Percentiles rank a stretch among this genome's conserved stretches.
phyloP scores from a whole-genome alignment of 345 rosid species.

The Lepidium didymum region DNA sequence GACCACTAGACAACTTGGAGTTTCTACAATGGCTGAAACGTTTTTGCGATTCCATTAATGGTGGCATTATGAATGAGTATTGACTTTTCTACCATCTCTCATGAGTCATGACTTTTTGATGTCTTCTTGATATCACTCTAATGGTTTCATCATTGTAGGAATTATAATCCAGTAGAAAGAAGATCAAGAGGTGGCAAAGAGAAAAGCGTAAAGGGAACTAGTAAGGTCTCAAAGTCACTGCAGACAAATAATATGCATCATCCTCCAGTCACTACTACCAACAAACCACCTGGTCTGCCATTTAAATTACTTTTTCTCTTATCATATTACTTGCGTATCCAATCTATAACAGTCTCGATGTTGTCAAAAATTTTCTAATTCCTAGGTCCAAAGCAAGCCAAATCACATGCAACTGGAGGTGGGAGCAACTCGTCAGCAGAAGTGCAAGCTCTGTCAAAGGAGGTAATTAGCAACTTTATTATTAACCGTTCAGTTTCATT shows the following conservation, averaged over 20 bases:
- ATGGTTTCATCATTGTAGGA: constrained; percentile 36
- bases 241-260: constrained; percentile 56
- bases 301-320: not conserved
- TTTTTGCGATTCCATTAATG: constrained; percentile 90
- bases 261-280: constrained; percentile 11
- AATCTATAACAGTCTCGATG: not conserved
- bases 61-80: constrained; percentile 96
- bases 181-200: constrained; percentile 78
- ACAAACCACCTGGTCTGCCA: constrained; percentile 8
- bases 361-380: not conserved
- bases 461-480: constrained; percentile 37
- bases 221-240: constrained; percentile 64
- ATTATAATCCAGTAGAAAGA: constrained; percentile 84
- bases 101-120: not conserved
- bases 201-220: constrained; percentile 39
- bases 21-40: constrained; percentile 95
- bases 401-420: constrained; percentile 31
- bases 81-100: not conserved
- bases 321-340: not conserved
- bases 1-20: constrained; percentile 97
- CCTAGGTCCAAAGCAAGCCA: constrained; percentile 59
- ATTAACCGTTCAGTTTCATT: not conserved
- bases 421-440: constrained; percentile 44
- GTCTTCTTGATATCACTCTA: not conserved
- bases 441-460: constrained; percentile 63